Conservation (phyloP, 1,284 basidiomycete genomes). For the Ceratobasidium sp. region DNA sequence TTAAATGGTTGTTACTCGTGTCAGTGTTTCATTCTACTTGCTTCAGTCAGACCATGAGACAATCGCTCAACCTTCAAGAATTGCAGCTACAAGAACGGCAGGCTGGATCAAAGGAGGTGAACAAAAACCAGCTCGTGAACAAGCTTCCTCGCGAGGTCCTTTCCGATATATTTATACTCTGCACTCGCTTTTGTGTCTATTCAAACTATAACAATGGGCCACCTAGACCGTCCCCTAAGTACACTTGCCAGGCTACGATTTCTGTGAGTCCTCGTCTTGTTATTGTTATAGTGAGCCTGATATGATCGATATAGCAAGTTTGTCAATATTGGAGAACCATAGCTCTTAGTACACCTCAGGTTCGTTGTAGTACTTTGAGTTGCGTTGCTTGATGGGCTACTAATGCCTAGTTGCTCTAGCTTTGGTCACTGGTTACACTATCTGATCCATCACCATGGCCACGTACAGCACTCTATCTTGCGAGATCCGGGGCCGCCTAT, state of each 20-base stretch:
- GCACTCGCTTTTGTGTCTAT: neutral
- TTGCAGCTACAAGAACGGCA: neutral
- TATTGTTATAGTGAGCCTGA: neutral
- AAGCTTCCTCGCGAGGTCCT: neutral
- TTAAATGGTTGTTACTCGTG: too few relatives aligned
- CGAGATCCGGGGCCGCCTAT: neutral
- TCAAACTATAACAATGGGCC: neutral
- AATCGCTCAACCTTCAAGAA: neutral
- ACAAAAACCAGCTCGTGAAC: neutral
- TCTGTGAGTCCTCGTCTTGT: neutral
- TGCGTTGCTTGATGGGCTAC: neutral
- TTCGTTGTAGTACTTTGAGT: neutral
- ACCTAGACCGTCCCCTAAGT: neutral
- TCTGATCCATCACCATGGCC: neutral
- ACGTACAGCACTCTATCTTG: neutral
- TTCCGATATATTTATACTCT: neutral
- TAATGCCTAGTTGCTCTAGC: neutral
- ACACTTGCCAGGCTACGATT: neutral
- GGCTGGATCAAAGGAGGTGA: neutral
- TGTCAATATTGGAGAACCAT: neutral
- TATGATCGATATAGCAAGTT: neutral
- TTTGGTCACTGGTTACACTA: conserved; percentile 1
- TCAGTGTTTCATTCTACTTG: too few relatives aligned
- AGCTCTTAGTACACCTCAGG: neutral
- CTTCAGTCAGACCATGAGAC: too few relatives aligned